A percentile compares a stretch with the other conserved stretches of the same genome.
These are phyloP conservation scores for Ogataea chonburiensis DNA, from an alignment of 805 yeast species.

Conservation along the genomic window DNA sequence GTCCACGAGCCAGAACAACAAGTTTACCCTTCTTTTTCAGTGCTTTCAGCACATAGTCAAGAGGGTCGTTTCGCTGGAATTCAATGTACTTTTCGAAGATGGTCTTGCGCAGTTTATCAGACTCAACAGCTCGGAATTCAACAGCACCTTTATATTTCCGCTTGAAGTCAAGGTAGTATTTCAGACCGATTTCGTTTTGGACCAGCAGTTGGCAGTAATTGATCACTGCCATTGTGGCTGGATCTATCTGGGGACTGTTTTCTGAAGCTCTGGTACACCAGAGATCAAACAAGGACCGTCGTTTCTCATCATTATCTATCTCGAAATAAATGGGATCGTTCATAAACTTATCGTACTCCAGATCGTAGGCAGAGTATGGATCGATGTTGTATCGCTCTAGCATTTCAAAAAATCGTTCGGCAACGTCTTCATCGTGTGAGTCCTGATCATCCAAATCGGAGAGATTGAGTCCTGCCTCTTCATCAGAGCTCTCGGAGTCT, in stretches of 20 bases:
- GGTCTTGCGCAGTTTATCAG: conserved; percentile 19
- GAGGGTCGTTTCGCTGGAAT: conserved; percentile 11
- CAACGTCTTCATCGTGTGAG: conserved; percentile 1
- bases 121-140: conserved; percentile 14
- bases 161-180: conserved; percentile 31
- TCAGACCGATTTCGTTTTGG: conserved; percentile 14
- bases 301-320: conserved; percentile 19
- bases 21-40: conserved; percentile 7
- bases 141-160: conserved; percentile 18
- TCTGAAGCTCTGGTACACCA: conserved; percentile 21
- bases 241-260: conserved; percentile 6
- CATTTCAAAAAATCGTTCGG: conserved; percentile 17
- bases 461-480: conserved; percentile 16
- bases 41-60: conserved; percentile 7
- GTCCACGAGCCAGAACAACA: conserved; percentile 8
- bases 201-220: conserved; percentile 12
- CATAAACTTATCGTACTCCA: conserved; percentile 22
- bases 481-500: conserved; percentile 3
- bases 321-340: conserved; percentile 25
- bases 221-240: conserved; percentile 8
- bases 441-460: conserved; percentile 20
- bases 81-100: conserved; percentile 17
- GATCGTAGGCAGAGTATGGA: conserved; percentile 27
- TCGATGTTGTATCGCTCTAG: conserved; percentile 14
- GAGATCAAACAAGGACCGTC: conserved; percentile 24